phyloP scores from a whole-genome alignment of 805 yeast genomes.

The Ogataea corticis region DNA sequence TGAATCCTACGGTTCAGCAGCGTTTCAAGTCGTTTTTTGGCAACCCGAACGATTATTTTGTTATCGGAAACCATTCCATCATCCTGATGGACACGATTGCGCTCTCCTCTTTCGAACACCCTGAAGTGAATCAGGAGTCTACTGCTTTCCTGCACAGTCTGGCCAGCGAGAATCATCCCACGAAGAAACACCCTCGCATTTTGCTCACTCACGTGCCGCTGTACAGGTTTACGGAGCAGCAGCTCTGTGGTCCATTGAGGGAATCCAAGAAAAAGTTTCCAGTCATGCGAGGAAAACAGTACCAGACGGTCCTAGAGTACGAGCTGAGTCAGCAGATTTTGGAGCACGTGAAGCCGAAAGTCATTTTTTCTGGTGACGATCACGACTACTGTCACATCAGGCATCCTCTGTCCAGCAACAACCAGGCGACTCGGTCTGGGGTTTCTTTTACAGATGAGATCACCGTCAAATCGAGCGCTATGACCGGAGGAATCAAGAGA shows the following conservation, averaged over 20 bases:
- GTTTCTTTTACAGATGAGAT: conserved; percentile 48
- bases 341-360: conserved; percentile 56
- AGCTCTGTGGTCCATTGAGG: conserved; percentile 72
- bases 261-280: conserved; percentile 71
- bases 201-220: conserved; percentile 86
- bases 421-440: conserved; percentile 5
- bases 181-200: conserved; percentile 55
- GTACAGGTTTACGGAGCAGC: conserved; percentile 57
- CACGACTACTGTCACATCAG: conserved; percentile 88
- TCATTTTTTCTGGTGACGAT: conserved; percentile 91
- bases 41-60: conserved; percentile 52
- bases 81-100: conserved; percentile 81
- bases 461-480: conserved; percentile 85
- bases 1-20: conserved; percentile 52
- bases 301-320: conserved; percentile 78
- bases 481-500: conserved; percentile 84
- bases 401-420: conserved; percentile 41
- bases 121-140: conserved; percentile 48
- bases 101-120: conserved; percentile 55
- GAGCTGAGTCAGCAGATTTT: conserved; percentile 60
- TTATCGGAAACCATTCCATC: conserved; percentile 68
- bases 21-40: conserved; percentile 79
- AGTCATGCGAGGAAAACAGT: conserved; percentile 73
- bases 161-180: conserved; percentile 22
- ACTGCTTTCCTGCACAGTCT: conserved; percentile 49